Evolutionary conservation across 1,139 yeast species (phyloP), one percentile per base, ranked within the genome.

Genomic region (Zygosaccharomyces sapae): DNA sequence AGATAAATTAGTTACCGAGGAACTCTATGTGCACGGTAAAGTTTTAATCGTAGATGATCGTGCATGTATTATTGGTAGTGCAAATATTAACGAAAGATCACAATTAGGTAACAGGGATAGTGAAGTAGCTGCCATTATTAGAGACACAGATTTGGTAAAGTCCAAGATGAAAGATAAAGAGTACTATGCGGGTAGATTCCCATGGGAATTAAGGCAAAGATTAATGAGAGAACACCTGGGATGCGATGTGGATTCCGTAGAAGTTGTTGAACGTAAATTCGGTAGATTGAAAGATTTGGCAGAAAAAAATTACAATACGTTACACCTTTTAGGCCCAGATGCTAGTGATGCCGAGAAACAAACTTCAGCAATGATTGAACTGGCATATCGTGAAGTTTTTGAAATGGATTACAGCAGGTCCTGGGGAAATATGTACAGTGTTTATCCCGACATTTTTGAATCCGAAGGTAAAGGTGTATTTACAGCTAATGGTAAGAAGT

Each of bases 211-310:
- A 53, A 75, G 99, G 61, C 79, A 89, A 72, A 76, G 97, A 53
- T 74, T 94, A 43, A 92, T 94, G 98, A 78, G 98, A 55, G 99
- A 94, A 63, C 98, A 94, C 67, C 66, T 94, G 30, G 99, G 98
- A 16, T 83, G 95, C 43, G 92, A 87, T 65, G 92, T 90, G 40
- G 98, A 94, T 67, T 74, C 84, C 24, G 70, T 92, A 37, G 98
- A 92, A 53, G 70, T 85, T 41, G 86, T 89, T 34, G 97, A 92
- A 61, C 74, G 94, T 58, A 74, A 85, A 55, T 85, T 86, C 57
- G 71, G 71, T 40, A 76, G 76, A 54, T 73, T 83, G 51, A 86
- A 82, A 56, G 70, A 71, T 9, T 67, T 75, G 56, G 86, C 89
- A 1, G 66, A 64, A 39, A 65, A 78, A 1, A 57, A 63, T 42